A percentile compares a stretch with the other conserved stretches of the same genome.
These are phyloP conservation scores for Ganoderma resinaceum DNA, from an alignment of 1,284 basidiomycete species.

Conservation along the genomic window DNA sequence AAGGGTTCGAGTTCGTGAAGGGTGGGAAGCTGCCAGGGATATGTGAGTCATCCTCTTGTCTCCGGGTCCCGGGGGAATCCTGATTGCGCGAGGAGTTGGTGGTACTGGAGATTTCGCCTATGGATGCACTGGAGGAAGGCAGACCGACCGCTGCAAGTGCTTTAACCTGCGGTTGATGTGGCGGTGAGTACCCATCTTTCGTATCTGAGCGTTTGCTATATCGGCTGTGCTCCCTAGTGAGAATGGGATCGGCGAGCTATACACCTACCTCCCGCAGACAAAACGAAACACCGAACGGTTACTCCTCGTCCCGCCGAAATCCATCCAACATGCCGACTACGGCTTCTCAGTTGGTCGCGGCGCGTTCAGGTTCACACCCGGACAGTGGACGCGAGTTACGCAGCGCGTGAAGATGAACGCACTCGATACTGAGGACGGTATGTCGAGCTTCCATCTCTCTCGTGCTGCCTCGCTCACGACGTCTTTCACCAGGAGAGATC, in stretches of 20 bases:
- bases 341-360: conserved; percentile 69
- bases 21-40: conserved; percentile 73
- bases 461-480: not conserved
- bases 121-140: conserved; percentile 64
- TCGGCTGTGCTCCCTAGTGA: conserved; percentile 39
- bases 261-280: conserved; percentile 62
- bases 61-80: not conserved
- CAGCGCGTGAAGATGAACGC: conserved; percentile 72
- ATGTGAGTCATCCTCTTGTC: conserved; percentile 49
- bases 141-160: conserved; percentile 61
- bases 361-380: conserved; percentile 52
- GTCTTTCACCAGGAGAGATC: conserved; percentile 54
- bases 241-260: conserved; percentile 59
- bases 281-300: conserved; percentile 50
- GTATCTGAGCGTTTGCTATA: not conserved
- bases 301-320: conserved; percentile 55
- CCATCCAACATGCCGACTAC: conserved; percentile 59
- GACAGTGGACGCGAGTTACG: conserved; percentile 64
- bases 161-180: conserved; percentile 72
- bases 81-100: conserved; percentile 49
- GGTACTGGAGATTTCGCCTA: conserved; percentile 63
- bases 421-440: conserved; percentile 53
- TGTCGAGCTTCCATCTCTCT: conserved; percentile 7
- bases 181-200: conserved; percentile 48
- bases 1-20: conserved; percentile 64